phyloP scores from a whole-genome alignment of 1,284 basidiomycete genomes.

The Ganoderma sinense region DNA sequence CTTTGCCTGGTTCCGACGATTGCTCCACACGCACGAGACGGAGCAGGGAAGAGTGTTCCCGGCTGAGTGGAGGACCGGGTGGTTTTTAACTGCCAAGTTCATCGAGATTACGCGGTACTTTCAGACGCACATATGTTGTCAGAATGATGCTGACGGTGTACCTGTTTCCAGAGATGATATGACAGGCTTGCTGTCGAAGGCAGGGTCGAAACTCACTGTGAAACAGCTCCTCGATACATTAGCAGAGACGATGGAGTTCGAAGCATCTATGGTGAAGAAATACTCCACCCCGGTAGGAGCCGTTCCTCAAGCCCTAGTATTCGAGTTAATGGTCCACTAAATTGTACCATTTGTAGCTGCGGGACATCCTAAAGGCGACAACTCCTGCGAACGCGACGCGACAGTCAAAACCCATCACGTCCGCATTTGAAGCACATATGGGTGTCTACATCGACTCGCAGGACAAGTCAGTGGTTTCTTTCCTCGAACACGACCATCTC shows the following conservation, averaged over 20 bases:
- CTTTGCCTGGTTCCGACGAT: slow-evolving; percentile 95
- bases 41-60: slow-evolving; percentile 89
- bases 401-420: slow-evolving; percentile 74
- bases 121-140: not conserved
- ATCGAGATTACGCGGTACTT: slow-evolving; percentile 83
- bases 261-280: slow-evolving; percentile 79
- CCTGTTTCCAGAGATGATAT: slow-evolving; percentile 67
- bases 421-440: slow-evolving; percentile 93
- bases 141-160: not conserved
- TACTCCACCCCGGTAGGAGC: slow-evolving; percentile 76
- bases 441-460: slow-evolving; percentile 95
- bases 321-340: slow-evolving; percentile 1
- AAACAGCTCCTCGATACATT: slow-evolving; percentile 84
- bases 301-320: not conserved
- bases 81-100: slow-evolving; percentile 84
- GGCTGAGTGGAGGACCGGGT: slow-evolving; percentile 82
- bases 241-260: slow-evolving; percentile 88
- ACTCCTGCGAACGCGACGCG: slow-evolving; percentile 55
- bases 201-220: slow-evolving; percentile 77
- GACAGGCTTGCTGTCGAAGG: slow-evolving; percentile 69
- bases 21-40: slow-evolving; percentile 89
- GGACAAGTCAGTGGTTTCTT: slow-evolving; percentile 71
- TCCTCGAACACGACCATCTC: slow-evolving; percentile 5
- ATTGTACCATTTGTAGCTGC: slow-evolving; percentile 43
- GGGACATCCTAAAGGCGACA: slow-evolving; percentile 65